These are phyloP conservation scores for Ambispora gerdemannii DNA, from an alignment of 192 early-diverging fungal genomes.

Conservation along the genomic window DNA sequence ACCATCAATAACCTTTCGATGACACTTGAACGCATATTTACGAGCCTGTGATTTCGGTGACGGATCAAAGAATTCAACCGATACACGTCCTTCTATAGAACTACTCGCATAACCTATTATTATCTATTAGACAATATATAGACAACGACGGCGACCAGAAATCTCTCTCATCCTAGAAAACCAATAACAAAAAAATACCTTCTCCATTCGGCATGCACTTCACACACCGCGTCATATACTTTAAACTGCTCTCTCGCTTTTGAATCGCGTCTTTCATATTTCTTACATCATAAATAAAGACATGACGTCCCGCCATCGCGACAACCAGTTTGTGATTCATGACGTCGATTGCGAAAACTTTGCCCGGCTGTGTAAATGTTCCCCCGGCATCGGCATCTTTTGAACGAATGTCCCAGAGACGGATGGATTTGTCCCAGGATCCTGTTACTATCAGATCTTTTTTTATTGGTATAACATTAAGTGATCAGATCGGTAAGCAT, in stretches of 20 bases:
- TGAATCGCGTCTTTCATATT: constrained; percentile 74
- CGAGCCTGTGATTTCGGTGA: constrained; percentile 61
- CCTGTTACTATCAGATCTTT: constrained; percentile 74
- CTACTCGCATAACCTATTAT: constrained; percentile 75
- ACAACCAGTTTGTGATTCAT: constrained; percentile 71
- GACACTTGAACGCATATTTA: constrained; percentile 98
- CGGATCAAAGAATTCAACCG: constrained; percentile 88
- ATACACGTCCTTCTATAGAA: constrained; percentile 93
- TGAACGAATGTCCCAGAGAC: constrained; percentile 71
- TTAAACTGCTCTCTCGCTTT: constrained; percentile 72
- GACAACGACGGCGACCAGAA: too few relatives aligned
- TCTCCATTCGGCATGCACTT: constrained; percentile 81
- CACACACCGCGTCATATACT: constrained; percentile 85
- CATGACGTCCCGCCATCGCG: constrained; percentile 73
- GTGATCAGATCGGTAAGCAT: too few relatives aligned
- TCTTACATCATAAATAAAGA: constrained; percentile 83
- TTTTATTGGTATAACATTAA: background rate
- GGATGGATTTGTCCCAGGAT: constrained; percentile 88
- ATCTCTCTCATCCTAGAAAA: too few relatives aligned
- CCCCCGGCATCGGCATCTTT: constrained; percentile 36
- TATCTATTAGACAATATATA: too few relatives aligned
- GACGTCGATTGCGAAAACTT: constrained; percentile 84
- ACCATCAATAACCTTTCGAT: constrained; percentile 74
- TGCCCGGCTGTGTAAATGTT: constrained; percentile 60
- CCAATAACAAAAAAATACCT: too few relatives aligned